phyloP scores from a whole-genome alignment of 75 land plant genomes.

The Ceratopteris richardii region DNA sequence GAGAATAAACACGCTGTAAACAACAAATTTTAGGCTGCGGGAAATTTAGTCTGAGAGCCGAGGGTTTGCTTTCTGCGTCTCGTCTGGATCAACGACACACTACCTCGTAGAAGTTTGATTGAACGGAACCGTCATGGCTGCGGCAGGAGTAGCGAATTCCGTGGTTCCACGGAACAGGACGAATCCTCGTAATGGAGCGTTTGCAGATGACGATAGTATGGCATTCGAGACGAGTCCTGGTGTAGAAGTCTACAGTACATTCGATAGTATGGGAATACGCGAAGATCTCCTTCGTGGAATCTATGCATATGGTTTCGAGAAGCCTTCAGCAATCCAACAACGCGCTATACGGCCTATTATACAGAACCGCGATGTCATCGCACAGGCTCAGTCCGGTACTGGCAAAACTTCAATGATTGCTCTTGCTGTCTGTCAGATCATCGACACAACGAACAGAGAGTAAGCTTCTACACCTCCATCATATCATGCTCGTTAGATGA shows the following conservation, averaged over 20 bases:
- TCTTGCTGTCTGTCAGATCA: constrained; percentile 77
- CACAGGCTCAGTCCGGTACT: constrained; percentile 97
- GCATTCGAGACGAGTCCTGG: constrained; percentile 86
- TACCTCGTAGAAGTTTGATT: no score
- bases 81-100: no score
- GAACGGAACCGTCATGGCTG: no score
- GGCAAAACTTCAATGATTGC: constrained; percentile 98
- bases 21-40: no score
- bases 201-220: constrained; percentile 41
- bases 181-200: constrained; percentile 16
- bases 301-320: constrained; percentile 86
- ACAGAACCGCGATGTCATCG: constrained; percentile 80
- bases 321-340: constrained; percentile 98
- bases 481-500: background rate
- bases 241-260: constrained; percentile 60
- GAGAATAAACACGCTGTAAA: no score
- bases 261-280: constrained; percentile 86
- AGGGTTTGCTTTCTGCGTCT: no score
- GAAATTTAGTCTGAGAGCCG: no score
- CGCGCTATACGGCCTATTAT: constrained; percentile 83
- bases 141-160: constrained; percentile 19
- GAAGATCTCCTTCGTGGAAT: constrained; percentile 85
- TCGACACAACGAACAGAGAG: constrained; percentile 73
- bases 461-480: constrained; percentile 18
- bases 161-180: constrained; percentile 16